Percentiles rank a stretch among this genome's conserved stretches.
Evolutionary conservation across 2,329 filamentous ascomycete genomes (phyloP).

Genomic region (Botryotinia narcissicola): DNA sequence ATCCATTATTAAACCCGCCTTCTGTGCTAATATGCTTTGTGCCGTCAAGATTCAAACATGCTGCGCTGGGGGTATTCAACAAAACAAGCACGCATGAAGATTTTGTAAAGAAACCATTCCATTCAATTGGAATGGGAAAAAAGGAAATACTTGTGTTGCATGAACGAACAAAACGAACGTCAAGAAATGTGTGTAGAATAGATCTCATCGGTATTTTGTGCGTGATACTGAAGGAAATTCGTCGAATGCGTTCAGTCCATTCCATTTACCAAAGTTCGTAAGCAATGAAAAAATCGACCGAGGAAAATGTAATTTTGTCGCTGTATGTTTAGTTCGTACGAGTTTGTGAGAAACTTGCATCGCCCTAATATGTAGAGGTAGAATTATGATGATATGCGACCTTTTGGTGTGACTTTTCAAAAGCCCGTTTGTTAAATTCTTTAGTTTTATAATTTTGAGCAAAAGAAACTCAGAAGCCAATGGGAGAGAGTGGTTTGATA

Average conservation of each 20-base stretch:
- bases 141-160: conserved; percentile 19
- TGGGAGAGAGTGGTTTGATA: conserved; percentile 63
- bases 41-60: conserved; percentile 21
- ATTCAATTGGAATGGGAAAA: conserved; percentile 3
- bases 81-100: conserved; percentile 21
- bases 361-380: conserved; percentile 6
- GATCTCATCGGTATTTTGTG: conserved; percentile 12
- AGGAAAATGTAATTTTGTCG: conserved; percentile 13
- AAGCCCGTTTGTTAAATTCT: neutral
- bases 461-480: conserved; percentile 47
- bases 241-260: conserved; percentile 18
- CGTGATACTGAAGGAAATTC: conserved; percentile 16
- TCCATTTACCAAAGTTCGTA: conserved; percentile 10
- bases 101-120: conserved; percentile 9
- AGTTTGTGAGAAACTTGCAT: neutral
- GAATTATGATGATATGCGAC: conserved; percentile 9
- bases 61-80: conserved; percentile 23
- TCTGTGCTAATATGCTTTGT: conserved; percentile 20
- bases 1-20: conserved; percentile 12
- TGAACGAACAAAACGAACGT: conserved; percentile 9
- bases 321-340: conserved; percentile 3
- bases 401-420: neutral
- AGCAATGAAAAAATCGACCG: conserved; percentile 13
- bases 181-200: conserved; percentile 12
- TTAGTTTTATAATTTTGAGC: neutral